A percentile compares a stretch with the other conserved stretches of the same genome.
These are phyloP conservation scores for Pleodorina starrii DNA, from an alignment of 139 green algal genomes.

Conservation along the genomic window DNA sequence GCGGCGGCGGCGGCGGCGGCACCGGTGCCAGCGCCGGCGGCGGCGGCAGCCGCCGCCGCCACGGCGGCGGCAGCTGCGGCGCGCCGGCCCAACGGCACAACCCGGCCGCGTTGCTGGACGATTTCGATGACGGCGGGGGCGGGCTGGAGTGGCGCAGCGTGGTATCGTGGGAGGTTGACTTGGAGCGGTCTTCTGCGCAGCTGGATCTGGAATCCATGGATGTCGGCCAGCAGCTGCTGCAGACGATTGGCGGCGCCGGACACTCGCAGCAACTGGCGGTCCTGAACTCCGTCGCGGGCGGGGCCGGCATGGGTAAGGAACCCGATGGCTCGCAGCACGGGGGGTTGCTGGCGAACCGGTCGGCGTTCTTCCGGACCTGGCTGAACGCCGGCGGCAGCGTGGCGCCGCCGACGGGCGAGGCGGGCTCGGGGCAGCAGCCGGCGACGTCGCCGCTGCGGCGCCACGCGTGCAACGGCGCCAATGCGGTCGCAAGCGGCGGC, in stretches of 20 bases:
- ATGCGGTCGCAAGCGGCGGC: not conserved
- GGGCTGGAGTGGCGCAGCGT: not conserved
- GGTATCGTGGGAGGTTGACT: conserved; percentile 5
- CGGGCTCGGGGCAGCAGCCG: not conserved
- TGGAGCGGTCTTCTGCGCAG: not conserved
- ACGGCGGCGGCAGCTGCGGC: not conserved
- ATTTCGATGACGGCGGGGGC: not conserved
- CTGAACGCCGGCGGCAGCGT: not conserved
- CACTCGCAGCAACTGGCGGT: not conserved
- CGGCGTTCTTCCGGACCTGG: not conserved
- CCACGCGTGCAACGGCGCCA: not conserved
- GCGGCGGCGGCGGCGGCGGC: not conserved
- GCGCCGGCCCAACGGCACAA: not conserved
- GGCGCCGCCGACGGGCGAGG: not conserved
- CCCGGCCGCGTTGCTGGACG: not conserved
- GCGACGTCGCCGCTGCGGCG: not conserved
- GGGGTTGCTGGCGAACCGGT: not conserved
- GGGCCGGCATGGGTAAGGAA: not conserved
- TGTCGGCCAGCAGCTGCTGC: not conserved
- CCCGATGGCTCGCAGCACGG: not conserved
- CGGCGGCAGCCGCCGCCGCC: not conserved
- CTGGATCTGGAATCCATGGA: not conserved
- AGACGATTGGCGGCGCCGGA: not conserved
- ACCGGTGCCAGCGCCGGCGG: not conserved
- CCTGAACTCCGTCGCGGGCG: not conserved